Evolutionary conservation across 2,329 filamentous ascomycete genomes (phyloP), one percentile per base, ranked within the genome.

Genomic region (Xylaria sp.): DNA sequence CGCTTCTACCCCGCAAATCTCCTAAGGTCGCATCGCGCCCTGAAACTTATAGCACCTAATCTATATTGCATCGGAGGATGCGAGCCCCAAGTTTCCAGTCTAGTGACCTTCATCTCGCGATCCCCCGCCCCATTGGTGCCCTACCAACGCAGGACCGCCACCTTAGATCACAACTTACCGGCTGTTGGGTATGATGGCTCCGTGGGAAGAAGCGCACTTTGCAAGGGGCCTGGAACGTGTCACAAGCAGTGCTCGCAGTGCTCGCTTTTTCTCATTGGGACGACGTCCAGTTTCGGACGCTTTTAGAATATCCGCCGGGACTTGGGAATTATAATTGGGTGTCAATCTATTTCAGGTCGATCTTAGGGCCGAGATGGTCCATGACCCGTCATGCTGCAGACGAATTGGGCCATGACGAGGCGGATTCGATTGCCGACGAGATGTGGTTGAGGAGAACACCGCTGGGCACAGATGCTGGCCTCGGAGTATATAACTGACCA

Each of bases 281-380:
- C 56, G 48, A 61, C 48, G 42, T 50, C 44, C 39, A 54, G 41
- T 17, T 18, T 58, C 29, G 29, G 29, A 39, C 41, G 20, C 21
- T 20, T 46, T 54, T 46, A 52, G 56, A 52, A 61, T 42, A 56
- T 39, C 58, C 55, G 58, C 52, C 58, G 55, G 56, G 56, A 50
- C 50, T 22, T 57, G 51, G 46, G 44, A 52, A 54, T 55, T 41
- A 55, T 61, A 45, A 52, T 52, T 56, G 52, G 39, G 44, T 50
- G 57, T 58, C 58, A 66, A 66, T 66, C 34, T 66, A 64, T 61
- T 63, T 40, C 38, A 46, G 50, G 51, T 53, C 58, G 34, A 50
- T 50, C 52, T 42, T 55, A 60, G 47, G 50, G 45, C 52, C 55
- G 48, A 60, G 52, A 60, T 39, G 22, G 52, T 52, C 17, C 53